phyloP scores from a whole-genome alignment of 345 rosid genomes.

The Leavenworthia alabamica region DNA sequence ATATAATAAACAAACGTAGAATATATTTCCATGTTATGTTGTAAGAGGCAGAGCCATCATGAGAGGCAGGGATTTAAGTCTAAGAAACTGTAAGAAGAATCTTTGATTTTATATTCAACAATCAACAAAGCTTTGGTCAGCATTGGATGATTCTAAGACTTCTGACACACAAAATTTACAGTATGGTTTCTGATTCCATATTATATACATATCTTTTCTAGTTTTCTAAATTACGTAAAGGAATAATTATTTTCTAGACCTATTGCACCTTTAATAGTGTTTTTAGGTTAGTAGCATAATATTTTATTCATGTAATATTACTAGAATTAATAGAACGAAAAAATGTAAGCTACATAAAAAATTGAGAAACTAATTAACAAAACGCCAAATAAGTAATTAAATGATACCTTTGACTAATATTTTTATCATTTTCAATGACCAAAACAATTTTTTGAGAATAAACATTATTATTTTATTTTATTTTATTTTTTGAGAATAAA shows the following conservation, averaged over 20 bases:
- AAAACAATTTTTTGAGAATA: not conserved
- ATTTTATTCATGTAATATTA: not conserved
- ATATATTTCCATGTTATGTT: constrained; percentile 8
- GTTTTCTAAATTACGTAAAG: not conserved
- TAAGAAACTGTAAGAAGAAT: constrained; percentile 11
- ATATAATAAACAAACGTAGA: constrained; percentile 6
- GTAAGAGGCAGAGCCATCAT: constrained; percentile 8
- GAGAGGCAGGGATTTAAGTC: not conserved
- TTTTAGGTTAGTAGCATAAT: not conserved
- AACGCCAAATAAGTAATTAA: no score
- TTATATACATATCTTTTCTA: not conserved
- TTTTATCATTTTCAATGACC: not conserved
- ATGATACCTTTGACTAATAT: not conserved
- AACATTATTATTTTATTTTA: no score
- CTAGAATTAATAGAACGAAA: not conserved
- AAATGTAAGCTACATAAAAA: no score
- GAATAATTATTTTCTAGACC: not conserved
- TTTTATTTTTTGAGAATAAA: not conserved
- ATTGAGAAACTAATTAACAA: no score
- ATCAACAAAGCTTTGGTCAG: constrained; percentile 3
- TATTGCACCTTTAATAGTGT: not conserved
- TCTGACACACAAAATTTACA: constrained; percentile 8
- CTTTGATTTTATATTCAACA: not conserved
- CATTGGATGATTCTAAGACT: not conserved
- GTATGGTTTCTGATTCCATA: constrained; percentile 15